Evolutionary conservation across 1,284 basidiomycete species (phyloP).

Genomic region (Athelia sp.): DNA sequence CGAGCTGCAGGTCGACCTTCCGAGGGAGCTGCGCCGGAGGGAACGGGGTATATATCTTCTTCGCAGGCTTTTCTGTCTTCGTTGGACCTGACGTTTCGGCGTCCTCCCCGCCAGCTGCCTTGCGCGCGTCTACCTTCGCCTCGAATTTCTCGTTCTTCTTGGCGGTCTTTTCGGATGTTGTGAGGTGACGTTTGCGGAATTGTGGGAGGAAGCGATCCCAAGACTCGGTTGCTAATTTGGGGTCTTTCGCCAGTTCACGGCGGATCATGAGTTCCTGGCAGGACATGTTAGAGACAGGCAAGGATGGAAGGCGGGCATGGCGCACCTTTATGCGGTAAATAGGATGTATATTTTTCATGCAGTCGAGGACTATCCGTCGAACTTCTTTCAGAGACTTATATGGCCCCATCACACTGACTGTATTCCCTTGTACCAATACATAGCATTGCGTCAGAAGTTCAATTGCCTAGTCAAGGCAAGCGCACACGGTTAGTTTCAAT

Average conservation of each 20-base stretch:
- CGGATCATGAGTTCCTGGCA: slow-evolving; percentile 95
- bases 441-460: slow-evolving; percentile 97
- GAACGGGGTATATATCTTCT: slow-evolving; percentile 99
- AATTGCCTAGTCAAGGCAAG: slow-evolving; percentile 68
- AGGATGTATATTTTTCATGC: slow-evolving; percentile 99
- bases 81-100: slow-evolving; percentile 29
- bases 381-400: slow-evolving; percentile 97
- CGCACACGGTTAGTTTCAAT: background rate
- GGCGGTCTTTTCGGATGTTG: slow-evolving; percentile 86
- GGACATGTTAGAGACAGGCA: slow-evolving; percentile 2
- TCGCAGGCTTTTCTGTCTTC: slow-evolving; percentile 51
- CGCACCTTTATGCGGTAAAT: slow-evolving; percentile 97
- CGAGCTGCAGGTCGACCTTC: slow-evolving; percentile 93
- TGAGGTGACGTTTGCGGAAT: slow-evolving; percentile 92
- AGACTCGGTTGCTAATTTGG: slow-evolving; percentile 88
- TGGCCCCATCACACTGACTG: slow-evolving; percentile 96
- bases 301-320: slow-evolving; percentile 6
- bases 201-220: slow-evolving; percentile 99
- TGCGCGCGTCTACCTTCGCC: slow-evolving; percentile 53
- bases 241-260: slow-evolving; percentile 96
- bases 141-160: slow-evolving; percentile 72
- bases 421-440: slow-evolving; percentile 96
- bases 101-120: slow-evolving; percentile 47
- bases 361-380: slow-evolving; percentile 91
- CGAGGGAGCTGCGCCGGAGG: slow-evolving; percentile 91